These are phyloP conservation scores for Annulohypoxylon moriforme DNA, from an alignment of 495 filamentous ascomycete genomes.

Conservation along the genomic window DNA sequence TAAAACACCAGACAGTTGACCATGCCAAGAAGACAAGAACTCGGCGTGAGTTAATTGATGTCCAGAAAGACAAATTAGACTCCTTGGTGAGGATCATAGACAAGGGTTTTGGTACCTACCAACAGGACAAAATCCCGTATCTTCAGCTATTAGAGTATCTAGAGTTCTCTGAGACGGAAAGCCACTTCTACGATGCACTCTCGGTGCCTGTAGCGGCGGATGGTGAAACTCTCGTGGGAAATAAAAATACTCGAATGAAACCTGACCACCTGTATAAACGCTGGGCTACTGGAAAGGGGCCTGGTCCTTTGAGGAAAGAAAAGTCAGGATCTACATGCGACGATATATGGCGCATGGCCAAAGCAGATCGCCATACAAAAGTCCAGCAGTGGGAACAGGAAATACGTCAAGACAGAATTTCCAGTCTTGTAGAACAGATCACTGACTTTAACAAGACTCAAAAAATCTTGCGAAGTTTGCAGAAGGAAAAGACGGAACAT, in stretches of 20 bases:
- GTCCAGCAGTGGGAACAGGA: constrained; percentile 60
- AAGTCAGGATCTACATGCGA: constrained; percentile 38
- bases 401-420: constrained; percentile 63
- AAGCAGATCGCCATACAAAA: constrained; percentile 49
- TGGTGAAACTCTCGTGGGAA: constrained; percentile 60
- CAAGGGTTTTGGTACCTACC: constrained; percentile 24
- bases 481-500: constrained; percentile 57
- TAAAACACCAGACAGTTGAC: constrained; percentile 57
- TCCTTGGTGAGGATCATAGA: constrained; percentile 28
- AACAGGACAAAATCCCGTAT: neutral
- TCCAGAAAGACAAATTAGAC: constrained; percentile 47
- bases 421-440: constrained; percentile 51
- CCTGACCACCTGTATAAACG: constrained; percentile 65
- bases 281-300: constrained; percentile 65
- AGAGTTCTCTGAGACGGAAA: constrained; percentile 67
- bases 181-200: constrained; percentile 68
- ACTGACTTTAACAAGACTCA: constrained; percentile 58
- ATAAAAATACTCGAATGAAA: constrained; percentile 57
- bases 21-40: constrained; percentile 7
- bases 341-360: constrained; percentile 67
- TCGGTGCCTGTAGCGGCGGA: constrained; percentile 51
- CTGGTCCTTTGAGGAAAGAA: constrained; percentile 55
- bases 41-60: constrained; percentile 56
- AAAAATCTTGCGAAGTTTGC: constrained; percentile 52
- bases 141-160: constrained; percentile 68